A percentile compares a stretch with the other conserved stretches of the same genome.
phyloP scores from a whole-genome alignment of 164 flowering plant genomes.

The Euptelea pleiosperma region DNA sequence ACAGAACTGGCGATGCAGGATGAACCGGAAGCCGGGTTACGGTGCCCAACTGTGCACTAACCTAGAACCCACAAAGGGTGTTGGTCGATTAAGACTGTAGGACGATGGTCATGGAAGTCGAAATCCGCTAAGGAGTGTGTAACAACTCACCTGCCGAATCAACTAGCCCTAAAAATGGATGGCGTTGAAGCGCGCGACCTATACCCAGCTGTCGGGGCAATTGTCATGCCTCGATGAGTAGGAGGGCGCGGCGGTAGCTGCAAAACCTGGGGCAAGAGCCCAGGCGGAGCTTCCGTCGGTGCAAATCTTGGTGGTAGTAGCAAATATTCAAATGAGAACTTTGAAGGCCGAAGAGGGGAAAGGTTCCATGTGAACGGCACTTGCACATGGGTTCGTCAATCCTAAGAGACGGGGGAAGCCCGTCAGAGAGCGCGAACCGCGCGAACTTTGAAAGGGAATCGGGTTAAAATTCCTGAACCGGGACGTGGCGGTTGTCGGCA shows the following conservation, averaged over 20 bases:
- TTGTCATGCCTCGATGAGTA: too few relatives aligned
- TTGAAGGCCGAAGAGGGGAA: too few relatives aligned
- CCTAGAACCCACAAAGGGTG: slow-evolving; percentile 11
- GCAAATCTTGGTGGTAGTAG: too few relatives aligned
- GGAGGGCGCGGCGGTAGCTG: slow-evolving; percentile 1
- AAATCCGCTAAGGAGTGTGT: slow-evolving; percentile 49
- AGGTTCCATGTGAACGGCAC: too few relatives aligned
- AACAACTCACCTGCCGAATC: slow-evolving; percentile 64
- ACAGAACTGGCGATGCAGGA: slow-evolving; percentile 8
- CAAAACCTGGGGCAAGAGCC: not conserved
- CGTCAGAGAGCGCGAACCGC: too few relatives aligned
- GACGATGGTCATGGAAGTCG: slow-evolving; percentile 14
- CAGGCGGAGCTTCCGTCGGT: too few relatives aligned
- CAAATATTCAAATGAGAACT: too few relatives aligned
- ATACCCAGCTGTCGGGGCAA: slow-evolving; percentile 35
- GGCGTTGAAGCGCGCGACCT: slow-evolving; percentile 58
- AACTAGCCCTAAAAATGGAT: slow-evolving; percentile 73
- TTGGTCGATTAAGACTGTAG: slow-evolving; percentile 3
- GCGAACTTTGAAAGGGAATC: too few relatives aligned
- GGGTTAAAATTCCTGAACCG: too few relatives aligned
- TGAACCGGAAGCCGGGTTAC: slow-evolving; percentile 6
- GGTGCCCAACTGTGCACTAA: slow-evolving; percentile 1
- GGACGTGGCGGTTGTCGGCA: too few relatives aligned
- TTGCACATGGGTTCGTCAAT: too few relatives aligned
- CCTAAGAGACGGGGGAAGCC: too few relatives aligned